Conservation (phyloP, 208 protist species). For the Wallacemonas collosoma region DNA sequence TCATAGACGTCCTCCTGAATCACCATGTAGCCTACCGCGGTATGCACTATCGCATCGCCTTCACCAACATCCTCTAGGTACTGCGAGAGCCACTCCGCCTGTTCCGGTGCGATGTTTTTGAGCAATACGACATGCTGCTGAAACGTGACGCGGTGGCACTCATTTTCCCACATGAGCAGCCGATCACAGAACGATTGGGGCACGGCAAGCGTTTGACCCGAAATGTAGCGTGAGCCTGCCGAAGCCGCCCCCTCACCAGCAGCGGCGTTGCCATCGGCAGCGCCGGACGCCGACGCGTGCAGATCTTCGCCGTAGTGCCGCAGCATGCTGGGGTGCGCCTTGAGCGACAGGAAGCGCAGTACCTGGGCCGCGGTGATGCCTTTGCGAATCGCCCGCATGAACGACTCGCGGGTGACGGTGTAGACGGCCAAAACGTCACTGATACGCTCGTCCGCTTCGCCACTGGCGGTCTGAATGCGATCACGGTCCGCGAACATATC, state of each 20-base stretch:
- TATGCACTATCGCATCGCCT: constrained; percentile 62
- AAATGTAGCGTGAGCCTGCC: constrained; percentile 12
- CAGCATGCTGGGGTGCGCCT: constrained; percentile 87
- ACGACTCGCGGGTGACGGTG: constrained; percentile 80
- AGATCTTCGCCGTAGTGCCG: constrained; percentile 32
- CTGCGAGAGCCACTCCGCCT: constrained; percentile 46
- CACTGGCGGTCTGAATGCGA: constrained; percentile 13
- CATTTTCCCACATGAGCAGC: constrained; percentile 86
- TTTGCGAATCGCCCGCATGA: constrained; percentile 66
- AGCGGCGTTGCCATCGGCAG: background rate
- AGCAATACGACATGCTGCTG: constrained; percentile 70
- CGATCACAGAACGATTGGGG: constrained; percentile 91
- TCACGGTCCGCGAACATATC: constrained; percentile 82
- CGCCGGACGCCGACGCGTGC: constrained; percentile 6
- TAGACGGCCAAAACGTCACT: constrained; percentile 76
- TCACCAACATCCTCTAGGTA: constrained; percentile 55
- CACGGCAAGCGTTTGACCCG: constrained; percentile 39
- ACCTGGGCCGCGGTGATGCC: constrained; percentile 81
- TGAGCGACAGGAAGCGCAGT: constrained; percentile 81
- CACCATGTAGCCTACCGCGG: constrained; percentile 67
- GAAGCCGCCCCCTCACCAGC: background rate
- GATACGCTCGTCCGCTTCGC: constrained; percentile 37
- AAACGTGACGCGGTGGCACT: constrained; percentile 85
- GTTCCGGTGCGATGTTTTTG: constrained; percentile 55
- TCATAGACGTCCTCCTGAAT: constrained; percentile 70